Evolutionary conservation across 2,329 filamentous ascomycete species (phyloP).

Genomic region (Beauveria sp.): DNA sequence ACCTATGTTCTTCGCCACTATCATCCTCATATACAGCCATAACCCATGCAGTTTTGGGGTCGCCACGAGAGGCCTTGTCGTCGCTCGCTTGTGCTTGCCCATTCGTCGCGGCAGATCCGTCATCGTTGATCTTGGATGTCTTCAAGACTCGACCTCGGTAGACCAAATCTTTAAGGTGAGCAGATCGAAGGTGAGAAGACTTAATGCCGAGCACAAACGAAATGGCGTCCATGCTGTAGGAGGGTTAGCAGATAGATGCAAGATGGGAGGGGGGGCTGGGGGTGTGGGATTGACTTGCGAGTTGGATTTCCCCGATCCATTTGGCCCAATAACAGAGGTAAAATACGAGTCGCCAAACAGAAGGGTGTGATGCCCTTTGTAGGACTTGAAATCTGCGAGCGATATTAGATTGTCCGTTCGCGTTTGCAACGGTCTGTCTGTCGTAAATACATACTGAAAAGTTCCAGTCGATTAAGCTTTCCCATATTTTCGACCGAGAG

Average conservation of each 20-base stretch:
- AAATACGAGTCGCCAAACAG: conserved; percentile 98
- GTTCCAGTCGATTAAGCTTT: conserved; percentile 88
- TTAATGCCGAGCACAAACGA: conserved; percentile 98
- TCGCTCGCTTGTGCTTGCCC: conserved; percentile 54
- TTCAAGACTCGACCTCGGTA: conserved; percentile 92
- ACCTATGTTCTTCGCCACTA: conserved; percentile 86
- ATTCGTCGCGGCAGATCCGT: conserved; percentile 65
- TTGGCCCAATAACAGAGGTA: conserved; percentile 97
- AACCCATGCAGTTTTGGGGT: conserved; percentile 94
- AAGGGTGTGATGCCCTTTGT: conserved; percentile 91
- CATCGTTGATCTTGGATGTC: conserved; percentile 85
- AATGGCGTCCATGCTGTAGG: conserved; percentile 87
- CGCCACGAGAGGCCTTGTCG: conserved; percentile 60
- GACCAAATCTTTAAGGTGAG: conserved; percentile 87
- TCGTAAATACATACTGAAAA: conserved; percentile 62
- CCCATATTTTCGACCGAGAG: conserved; percentile 60
- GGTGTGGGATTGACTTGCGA: conserved; percentile 52
- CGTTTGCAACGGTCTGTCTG: not conserved
- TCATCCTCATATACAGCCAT: conserved; percentile 99
- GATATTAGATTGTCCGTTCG: not conserved
- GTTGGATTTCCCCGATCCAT: conserved; percentile 99
- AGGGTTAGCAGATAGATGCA: conserved; percentile 8
- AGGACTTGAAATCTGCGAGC: conserved; percentile 88
- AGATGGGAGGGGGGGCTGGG: not conserved
- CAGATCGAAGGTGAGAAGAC: conserved; percentile 92